Percentiles rank a stretch among this genome's conserved stretches.
These are phyloP conservation scores for Penicillium crystallinum DNA, from an alignment of 495 filamentous ascomycete genomes.

Conservation along the genomic window DNA sequence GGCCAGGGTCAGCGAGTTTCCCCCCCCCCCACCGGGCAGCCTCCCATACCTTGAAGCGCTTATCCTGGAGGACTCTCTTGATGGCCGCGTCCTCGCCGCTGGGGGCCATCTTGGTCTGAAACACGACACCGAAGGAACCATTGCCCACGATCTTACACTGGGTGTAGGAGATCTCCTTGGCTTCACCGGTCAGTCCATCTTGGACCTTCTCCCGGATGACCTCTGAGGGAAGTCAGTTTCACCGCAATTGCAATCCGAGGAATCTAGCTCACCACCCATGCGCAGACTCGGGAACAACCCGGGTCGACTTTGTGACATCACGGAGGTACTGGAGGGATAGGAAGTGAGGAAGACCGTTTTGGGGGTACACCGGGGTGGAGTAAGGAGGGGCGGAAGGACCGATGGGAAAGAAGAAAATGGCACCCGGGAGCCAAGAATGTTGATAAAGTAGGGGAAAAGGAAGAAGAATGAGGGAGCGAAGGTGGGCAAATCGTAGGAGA, in stretches of 20 bases:
- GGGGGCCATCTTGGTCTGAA: slow-evolving; percentile 96
- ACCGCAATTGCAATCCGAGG: slow-evolving; percentile 4
- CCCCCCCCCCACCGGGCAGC: background rate
- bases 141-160: slow-evolving; percentile 99
- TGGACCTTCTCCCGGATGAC: slow-evolving; percentile 98
- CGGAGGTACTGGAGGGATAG: too few relatives aligned
- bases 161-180: slow-evolving; percentile 93
- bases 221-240: slow-evolving; percentile 52
- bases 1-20: slow-evolving; percentile 25
- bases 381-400: slow-evolving; percentile 25
- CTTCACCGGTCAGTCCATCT: slow-evolving; percentile 94
- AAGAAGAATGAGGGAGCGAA: slow-evolving; percentile 7
- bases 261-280: slow-evolving; percentile 68
- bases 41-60: slow-evolving; percentile 85
- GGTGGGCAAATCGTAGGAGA: slow-evolving; percentile 9
- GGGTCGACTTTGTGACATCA: slow-evolving; percentile 72
- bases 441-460: slow-evolving; percentile 4
- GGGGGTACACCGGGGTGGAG: slow-evolving; percentile 18
- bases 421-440: slow-evolving; percentile 21
- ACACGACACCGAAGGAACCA: slow-evolving; percentile 97
- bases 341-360: slow-evolving; percentile 26
- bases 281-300: slow-evolving; percentile 70
- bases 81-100: slow-evolving; percentile 97
- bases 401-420: slow-evolving; percentile 23
- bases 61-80: slow-evolving; percentile 97